phyloP scores from a whole-genome alignment of 169 alveolate genomes.

The Cryptosporidium ryanae region DNA sequence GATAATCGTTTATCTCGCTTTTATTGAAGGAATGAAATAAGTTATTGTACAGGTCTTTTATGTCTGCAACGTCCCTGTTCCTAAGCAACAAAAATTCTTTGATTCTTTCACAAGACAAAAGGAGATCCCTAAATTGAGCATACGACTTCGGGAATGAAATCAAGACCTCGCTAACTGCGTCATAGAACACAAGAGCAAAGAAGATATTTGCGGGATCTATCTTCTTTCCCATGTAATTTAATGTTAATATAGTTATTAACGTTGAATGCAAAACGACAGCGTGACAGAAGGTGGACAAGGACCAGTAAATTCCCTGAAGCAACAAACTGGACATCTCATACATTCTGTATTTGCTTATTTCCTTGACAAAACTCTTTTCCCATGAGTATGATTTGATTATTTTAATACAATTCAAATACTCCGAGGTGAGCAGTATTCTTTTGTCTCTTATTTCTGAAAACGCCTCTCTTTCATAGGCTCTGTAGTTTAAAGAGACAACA shows the following conservation, averaged over 20 bases:
- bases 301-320: conserved; percentile 34
- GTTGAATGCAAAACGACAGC: conserved; percentile 45
- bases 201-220: conserved; percentile 60
- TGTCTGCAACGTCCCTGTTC: background rate
- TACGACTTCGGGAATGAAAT: conserved; percentile 60
- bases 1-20: background rate
- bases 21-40: background rate
- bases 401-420: conserved; percentile 53
- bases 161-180: conserved; percentile 45
- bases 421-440: conserved; percentile 65
- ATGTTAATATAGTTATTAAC: conserved; percentile 14
- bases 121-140: conserved; percentile 46
- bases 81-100: conserved; percentile 36
- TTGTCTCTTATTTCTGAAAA: conserved; percentile 72
- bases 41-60: background rate
- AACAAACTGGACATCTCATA: conserved; percentile 36
- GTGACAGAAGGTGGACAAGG: conserved; percentile 26
- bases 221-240: conserved; percentile 16
- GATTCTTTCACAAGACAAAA: conserved; percentile 55
- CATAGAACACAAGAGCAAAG: conserved; percentile 61
- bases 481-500: conserved; percentile 3
- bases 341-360: conserved; percentile 40
- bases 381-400: conserved; percentile 75
- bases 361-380: conserved; percentile 54
- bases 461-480: conserved; percentile 27